Base-by-base conservation (phyloP, 2,329 filamentous ascomycete species). In the Sarocladium strictum region DNA sequence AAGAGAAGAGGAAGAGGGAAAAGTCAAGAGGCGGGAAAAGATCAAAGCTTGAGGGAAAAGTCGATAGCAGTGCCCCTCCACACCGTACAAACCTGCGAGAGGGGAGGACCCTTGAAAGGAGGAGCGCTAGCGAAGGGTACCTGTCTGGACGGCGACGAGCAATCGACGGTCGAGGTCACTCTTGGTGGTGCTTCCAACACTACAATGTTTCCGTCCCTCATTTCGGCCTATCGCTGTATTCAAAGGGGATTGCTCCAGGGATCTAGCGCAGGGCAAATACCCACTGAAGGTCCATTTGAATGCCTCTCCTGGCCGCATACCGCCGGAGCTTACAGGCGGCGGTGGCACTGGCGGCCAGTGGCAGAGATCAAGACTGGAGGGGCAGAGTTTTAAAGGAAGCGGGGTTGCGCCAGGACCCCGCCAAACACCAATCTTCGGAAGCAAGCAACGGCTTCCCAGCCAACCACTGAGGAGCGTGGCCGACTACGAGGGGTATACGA, bases 161-260 rank as follows among this genome's bases (percentile, higher is more conserved):
- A 21, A 35, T 51, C 10, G 26, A 5, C 23, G 26, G 47, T 51
- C n/a, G n/a, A 51, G 26, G 47, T 51, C 47, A 51, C 47, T 51
- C 23, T 11, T 35, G 47, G 47, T 51, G 47, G 15, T 35, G 5
- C 47, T 17, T 4, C 47, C 21, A 51, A 51, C n/a, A n/a, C 47
- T n/a, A 40, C 37, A 7, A 40, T 19, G 37, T 40, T 45, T 12
- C 4, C n/a, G 40, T 23, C 43, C 24, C 23, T 15, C 11, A 4
- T 49, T 32, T 51, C 47, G 47, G 47, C 47, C 47, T 51, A 51
- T 51, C 47, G 47, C 47, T 9, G 47, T n/a, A 12, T 12, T 51
- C 5, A 33, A 35, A 23, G 47, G 9, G 5, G 14, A 29, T 23
- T 32, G 17, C 27, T 35, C n/a, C n/a, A 51, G 47, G 47, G 27